Conservation (phyloP, 2,329 filamentous ascomycete genomes). For the Aspergillus sp. region DNA sequence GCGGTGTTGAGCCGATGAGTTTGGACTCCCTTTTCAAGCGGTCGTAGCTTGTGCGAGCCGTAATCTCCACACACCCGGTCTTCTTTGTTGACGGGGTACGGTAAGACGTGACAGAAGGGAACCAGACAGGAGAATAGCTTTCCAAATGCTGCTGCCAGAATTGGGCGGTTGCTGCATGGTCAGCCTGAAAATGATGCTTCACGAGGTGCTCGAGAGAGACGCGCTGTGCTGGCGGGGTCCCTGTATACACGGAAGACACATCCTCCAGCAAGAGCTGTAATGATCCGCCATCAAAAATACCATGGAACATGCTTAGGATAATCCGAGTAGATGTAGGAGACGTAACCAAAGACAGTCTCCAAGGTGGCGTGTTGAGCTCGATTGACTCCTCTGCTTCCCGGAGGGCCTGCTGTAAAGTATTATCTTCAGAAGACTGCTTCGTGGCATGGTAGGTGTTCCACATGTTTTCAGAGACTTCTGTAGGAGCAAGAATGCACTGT, state of each 20-base stretch:
- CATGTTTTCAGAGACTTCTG: slow-evolving; percentile 13
- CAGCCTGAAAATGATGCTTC: slow-evolving; percentile 27
- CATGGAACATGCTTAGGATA: slow-evolving; percentile 40
- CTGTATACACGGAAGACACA: slow-evolving; percentile 27
- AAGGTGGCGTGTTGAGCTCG: slow-evolving; percentile 21
- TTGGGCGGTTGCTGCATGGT: slow-evolving; percentile 19
- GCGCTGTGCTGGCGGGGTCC: slow-evolving; percentile 12
- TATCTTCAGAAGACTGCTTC: slow-evolving; percentile 17
- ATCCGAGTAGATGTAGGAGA: slow-evolving; percentile 14
- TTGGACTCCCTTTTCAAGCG: slow-evolving; percentile 35
- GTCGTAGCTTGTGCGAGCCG: slow-evolving; percentile 22
- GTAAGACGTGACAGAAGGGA: slow-evolving; percentile 28
- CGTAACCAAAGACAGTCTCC: slow-evolving; percentile 27
- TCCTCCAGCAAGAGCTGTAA: slow-evolving; percentile 37
- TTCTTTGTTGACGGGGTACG: slow-evolving; percentile 17
- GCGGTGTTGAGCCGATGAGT: slow-evolving; percentile 31
- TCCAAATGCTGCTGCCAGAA: slow-evolving; percentile 28
- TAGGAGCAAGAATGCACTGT: slow-evolving; percentile 31
- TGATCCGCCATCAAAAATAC: slow-evolving; percentile 42
- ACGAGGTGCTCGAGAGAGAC: slow-evolving; percentile 29
- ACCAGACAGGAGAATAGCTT: slow-evolving; percentile 21
- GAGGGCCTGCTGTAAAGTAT: slow-evolving; percentile 22
- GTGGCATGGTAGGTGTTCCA: slow-evolving; percentile 21
- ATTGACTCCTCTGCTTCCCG: slow-evolving; percentile 24
- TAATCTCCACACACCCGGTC: slow-evolving; percentile 24